phyloP scores from a whole-genome alignment of 2,329 filamentous ascomycete species.

The Ceratocystis destructans region DNA sequence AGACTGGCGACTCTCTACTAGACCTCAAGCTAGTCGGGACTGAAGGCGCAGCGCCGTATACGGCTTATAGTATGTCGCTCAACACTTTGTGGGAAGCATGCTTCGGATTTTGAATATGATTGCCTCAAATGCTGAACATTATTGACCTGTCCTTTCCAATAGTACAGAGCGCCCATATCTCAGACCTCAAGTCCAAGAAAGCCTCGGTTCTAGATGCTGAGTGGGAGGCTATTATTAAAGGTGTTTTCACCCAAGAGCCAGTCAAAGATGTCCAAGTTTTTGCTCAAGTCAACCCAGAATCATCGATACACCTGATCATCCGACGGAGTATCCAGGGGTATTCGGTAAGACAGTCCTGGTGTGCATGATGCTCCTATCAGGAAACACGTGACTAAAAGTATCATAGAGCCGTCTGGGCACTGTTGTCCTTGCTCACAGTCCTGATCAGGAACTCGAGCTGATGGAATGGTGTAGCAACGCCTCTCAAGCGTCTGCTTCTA shows the following conservation, averaged over 20 bases:
- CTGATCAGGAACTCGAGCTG: conserved; percentile 46
- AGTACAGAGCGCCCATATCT: conserved; percentile 35
- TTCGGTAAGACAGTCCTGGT: conserved; percentile 36
- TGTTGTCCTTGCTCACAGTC: conserved; percentile 42
- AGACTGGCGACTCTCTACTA: conserved; percentile 38
- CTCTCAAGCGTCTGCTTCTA: conserved; percentile 34
- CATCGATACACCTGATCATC: conserved; percentile 45
- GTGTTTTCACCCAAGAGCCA: conserved; percentile 40
- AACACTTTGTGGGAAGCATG: not conserved
- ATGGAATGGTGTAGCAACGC: conserved; percentile 58
- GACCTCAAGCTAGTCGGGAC: conserved; percentile 56
- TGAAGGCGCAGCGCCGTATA: conserved; percentile 49
- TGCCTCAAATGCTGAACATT: not conserved
- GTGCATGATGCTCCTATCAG: not conserved
- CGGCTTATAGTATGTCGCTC: conserved; percentile 39
- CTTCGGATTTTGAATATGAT: no score
- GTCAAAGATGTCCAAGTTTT: conserved; percentile 44
- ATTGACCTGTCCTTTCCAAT: not conserved
- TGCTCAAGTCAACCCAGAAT: conserved; percentile 42
- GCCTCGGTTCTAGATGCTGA: conserved; percentile 46
- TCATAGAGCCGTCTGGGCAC: conserved; percentile 54
- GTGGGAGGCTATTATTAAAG: conserved; percentile 49
- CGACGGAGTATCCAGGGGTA: conserved; percentile 54
- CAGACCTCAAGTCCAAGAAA: conserved; percentile 39
- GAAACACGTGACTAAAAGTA: conserved; percentile 2